Evolutionary conservation across 768 basidiomycete genomes (phyloP).

Genomic region (Collybia sordida): DNA sequence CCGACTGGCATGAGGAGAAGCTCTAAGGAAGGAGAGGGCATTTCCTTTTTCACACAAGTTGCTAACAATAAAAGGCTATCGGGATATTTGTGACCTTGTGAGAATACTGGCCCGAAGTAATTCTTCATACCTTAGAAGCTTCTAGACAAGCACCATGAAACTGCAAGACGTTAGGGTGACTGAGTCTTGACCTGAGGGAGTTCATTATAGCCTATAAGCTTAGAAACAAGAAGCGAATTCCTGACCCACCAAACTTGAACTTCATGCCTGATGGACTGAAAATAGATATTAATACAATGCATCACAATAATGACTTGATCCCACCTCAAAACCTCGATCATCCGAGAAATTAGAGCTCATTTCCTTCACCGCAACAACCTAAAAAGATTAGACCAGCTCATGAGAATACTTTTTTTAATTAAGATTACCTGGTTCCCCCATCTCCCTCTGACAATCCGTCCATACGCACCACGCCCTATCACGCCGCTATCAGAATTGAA

Average conservation of each 20-base stretch:
- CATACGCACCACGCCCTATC: slow-evolving; percentile 26
- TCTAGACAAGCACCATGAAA: slow-evolving; percentile 2
- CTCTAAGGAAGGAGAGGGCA: slow-evolving; percentile 4
- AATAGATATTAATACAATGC: background rate
- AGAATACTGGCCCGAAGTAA: background rate
- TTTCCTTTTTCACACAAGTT: slow-evolving; percentile 5
- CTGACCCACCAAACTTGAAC: background rate
- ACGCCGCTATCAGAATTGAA: slow-evolving; percentile 16
- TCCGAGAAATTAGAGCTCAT: slow-evolving; percentile 16
- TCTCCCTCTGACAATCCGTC: slow-evolving; percentile 24
- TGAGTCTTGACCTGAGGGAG: background rate
- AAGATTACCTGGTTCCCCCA: slow-evolving; percentile 21
- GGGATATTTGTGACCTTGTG: background rate
- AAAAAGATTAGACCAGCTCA: background rate
- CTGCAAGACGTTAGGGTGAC: background rate
- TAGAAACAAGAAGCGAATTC: background rate
- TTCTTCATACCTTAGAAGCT: background rate
- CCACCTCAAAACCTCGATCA: slow-evolving; percentile 17
- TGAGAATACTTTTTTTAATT: background rate
- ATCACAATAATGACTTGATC: background rate
- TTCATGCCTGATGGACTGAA: slow-evolving; percentile 1
- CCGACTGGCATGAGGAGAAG: background rate
- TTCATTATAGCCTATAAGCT: background rate
- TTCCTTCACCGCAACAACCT: slow-evolving; percentile 31
- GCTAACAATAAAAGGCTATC: slow-evolving; percentile 10